Evolutionary conservation across 2,329 filamentous ascomycete species (phyloP).

Genomic region (Neonectria neomacrospora): DNA sequence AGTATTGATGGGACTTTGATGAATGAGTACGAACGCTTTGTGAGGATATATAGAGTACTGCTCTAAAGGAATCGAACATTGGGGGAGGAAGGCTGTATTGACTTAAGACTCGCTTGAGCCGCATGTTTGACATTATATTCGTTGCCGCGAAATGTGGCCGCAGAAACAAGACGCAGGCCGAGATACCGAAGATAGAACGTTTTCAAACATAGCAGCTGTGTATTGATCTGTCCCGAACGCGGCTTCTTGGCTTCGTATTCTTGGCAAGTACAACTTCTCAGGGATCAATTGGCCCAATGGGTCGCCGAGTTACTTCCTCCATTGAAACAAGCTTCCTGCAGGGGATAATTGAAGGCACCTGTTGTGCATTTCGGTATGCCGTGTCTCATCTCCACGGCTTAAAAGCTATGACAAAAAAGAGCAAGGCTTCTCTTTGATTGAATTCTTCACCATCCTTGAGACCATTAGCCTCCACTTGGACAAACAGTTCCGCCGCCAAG

Average conservation of each 20-base stretch:
- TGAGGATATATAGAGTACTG: neutral
- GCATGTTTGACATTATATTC: neutral
- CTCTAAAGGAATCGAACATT: neutral
- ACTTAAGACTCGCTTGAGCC: neutral
- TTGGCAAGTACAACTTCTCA: neutral
- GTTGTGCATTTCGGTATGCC: neutral
- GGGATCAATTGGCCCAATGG: neutral
- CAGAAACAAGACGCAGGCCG: neutral
- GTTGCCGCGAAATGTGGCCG: neutral
- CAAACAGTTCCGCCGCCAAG: neutral
- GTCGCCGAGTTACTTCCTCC: neutral
- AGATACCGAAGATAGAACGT: neutral
- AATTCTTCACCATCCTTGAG: neutral
- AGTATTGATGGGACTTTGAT: neutral
- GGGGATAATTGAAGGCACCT: neutral
- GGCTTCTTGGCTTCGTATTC: conserved; percentile 9
- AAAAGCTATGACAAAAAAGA: neutral
- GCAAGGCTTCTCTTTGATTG: neutral
- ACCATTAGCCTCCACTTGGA: neutral
- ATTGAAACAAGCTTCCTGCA: neutral
- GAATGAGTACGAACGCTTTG: neutral
- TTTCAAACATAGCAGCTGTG: neutral
- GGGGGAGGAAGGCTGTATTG: neutral
- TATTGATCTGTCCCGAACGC: neutral
- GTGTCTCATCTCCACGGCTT: neutral